phyloP scores from a whole-genome alignment of 768 basidiomycete species.

The Boletus bicolor region DNA sequence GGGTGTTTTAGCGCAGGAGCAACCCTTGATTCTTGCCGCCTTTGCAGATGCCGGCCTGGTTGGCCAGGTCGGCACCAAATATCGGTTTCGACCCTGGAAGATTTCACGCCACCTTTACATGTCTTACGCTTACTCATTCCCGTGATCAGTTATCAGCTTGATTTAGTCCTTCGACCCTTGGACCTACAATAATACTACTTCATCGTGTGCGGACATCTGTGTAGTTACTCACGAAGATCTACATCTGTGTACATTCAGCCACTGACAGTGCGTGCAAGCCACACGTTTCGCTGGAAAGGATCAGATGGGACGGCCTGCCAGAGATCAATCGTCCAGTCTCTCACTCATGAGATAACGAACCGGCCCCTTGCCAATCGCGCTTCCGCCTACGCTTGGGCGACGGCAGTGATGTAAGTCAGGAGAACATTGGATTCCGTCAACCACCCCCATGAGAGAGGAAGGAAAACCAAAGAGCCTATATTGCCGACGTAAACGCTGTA shows the following conservation, averaged over 20 bases:
- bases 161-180: conserved; percentile 8
- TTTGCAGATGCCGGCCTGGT: too few species aligned
- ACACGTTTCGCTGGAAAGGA: neutral
- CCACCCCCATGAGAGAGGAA: neutral
- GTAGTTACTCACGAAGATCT: conserved; percentile 4
- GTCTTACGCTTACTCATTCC: conserved; percentile 5
- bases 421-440: conserved; percentile 8
- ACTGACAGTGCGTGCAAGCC: neutral
- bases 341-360: neutral
- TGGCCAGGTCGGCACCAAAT: too few species aligned
- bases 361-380: neutral
- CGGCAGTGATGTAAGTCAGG: conserved; percentile 14
- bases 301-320: neutral
- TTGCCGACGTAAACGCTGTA: conserved; percentile 21
- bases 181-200: conserved; percentile 15
- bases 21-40: too few species aligned
- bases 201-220: neutral
- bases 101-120: conserved; percentile 16
- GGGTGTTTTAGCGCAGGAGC: too few species aligned
- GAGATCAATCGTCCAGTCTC: conserved; percentile 2
- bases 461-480: conserved; percentile 15
- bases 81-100: neutral
- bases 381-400: neutral
- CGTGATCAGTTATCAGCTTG: neutral
- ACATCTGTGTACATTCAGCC: neutral